These are phyloP conservation scores for Marasmius sp. DNA, from an alignment of 1,284 basidiomycete species.

Conservation along the genomic window DNA sequence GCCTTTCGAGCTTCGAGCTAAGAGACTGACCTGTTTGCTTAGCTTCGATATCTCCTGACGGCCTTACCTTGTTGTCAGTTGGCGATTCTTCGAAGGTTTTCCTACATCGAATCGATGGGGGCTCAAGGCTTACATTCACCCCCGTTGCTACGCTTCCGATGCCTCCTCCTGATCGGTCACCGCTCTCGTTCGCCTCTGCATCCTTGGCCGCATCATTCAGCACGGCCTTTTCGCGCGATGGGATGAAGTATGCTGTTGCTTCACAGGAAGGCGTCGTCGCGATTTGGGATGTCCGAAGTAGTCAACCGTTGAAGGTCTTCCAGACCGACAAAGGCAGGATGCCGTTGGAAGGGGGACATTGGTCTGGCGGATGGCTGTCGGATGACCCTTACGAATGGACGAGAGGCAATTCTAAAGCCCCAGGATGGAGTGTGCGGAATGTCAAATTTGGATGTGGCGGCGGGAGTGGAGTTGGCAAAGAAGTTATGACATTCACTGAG, in stretches of 20 bases:
- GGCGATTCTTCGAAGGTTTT: constrained; percentile 84
- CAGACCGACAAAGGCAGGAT: constrained; percentile 50
- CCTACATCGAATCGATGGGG: constrained; percentile 68
- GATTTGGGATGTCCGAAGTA: constrained; percentile 77
- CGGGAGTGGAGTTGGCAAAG: constrained; percentile 43
- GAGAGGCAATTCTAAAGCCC: constrained; percentile 51
- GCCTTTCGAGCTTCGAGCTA: not conserved
- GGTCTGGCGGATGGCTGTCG: constrained; percentile 53
- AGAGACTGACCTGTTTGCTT: constrained; percentile 11
- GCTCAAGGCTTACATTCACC: constrained; percentile 53
- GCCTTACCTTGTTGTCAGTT: constrained; percentile 79
- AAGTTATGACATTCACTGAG: constrained; percentile 84
- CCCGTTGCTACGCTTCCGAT: constrained; percentile 57
- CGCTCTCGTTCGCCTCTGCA: constrained; percentile 35
- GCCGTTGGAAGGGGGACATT: constrained; percentile 36
- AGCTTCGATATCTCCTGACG: constrained; percentile 86
- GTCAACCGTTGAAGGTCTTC: constrained; percentile 67
- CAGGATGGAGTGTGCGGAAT: constrained; percentile 75
- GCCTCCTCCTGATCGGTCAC: constrained; percentile 46
- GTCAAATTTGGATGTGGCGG: constrained; percentile 72
- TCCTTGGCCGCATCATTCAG: constrained; percentile 76
- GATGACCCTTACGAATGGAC: constrained; percentile 71
- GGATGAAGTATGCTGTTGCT: constrained; percentile 82
- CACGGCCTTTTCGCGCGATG: constrained; percentile 79
- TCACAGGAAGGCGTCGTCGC: constrained; percentile 84